Evolutionary conservation across 2,329 filamentous ascomycete genomes (phyloP).

Genomic region (Colletotrichum sp.): DNA sequence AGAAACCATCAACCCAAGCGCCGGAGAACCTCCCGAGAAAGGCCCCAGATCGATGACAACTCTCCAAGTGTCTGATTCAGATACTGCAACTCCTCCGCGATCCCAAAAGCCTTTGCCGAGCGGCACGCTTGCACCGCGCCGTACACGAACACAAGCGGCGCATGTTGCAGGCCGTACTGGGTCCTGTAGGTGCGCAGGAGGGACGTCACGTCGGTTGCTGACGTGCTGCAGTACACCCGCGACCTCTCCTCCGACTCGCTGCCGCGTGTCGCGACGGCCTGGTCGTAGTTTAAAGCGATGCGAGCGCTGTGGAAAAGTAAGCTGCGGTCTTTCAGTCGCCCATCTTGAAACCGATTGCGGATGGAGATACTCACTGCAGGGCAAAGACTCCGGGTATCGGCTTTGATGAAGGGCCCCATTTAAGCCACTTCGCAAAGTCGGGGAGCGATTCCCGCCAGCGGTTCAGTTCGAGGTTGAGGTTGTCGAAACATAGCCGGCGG

Average conservation of each 20-base stretch:
- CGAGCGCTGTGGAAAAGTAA: slow-evolving; percentile 27
- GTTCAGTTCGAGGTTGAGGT: slow-evolving; percentile 25
- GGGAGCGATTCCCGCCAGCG: slow-evolving; percentile 24
- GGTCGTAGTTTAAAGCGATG: slow-evolving; percentile 28
- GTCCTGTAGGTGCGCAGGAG: slow-evolving; percentile 25
- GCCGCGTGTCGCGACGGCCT: background rate
- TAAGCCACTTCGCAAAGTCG: slow-evolving; percentile 23
- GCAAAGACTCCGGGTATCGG: slow-evolving; percentile 18
- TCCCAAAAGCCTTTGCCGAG: background rate
- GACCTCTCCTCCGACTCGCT: background rate
- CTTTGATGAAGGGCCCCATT: slow-evolving; percentile 24
- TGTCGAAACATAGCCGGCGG: slow-evolving; percentile 12
- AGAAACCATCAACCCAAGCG: background rate
- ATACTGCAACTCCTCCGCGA: background rate
- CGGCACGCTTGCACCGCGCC: slow-evolving; percentile 26
- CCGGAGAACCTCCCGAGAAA: background rate
- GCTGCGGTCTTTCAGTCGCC: background rate
- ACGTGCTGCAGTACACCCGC: slow-evolving; percentile 19
- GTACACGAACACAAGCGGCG: slow-evolving; percentile 28
- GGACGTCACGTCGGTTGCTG: slow-evolving; percentile 25
- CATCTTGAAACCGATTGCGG: background rate
- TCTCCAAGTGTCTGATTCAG: background rate
- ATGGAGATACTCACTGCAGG: slow-evolving; percentile 22
- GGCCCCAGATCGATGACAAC: background rate
- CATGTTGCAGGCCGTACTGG: slow-evolving; percentile 25